These are phyloP conservation scores for Fraxinus platypoda DNA, from an alignment of 305 asterid genomes.

Conservation along the genomic window DNA sequence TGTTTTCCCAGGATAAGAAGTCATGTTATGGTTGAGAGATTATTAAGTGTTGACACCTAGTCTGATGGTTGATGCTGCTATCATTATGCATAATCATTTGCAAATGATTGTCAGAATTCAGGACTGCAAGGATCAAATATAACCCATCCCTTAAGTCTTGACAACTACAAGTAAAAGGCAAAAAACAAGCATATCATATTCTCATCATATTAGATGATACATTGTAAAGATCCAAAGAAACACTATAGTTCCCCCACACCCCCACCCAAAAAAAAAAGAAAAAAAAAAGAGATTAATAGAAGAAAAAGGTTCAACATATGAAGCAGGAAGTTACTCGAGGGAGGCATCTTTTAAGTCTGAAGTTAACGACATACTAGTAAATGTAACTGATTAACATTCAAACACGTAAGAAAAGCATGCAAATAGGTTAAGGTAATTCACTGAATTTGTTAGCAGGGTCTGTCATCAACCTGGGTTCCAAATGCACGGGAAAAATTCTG, in stretches of 20 bases:
- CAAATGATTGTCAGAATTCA: not conserved
- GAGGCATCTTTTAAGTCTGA: not conserved
- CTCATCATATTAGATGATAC: not conserved
- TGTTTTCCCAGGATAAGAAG: conserved; percentile 2
- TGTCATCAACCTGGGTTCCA: conserved; percentile 70
- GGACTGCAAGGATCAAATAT: not conserved
- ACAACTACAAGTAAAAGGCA: not conserved
- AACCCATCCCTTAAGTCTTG: not conserved
- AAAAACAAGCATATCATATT: not conserved
- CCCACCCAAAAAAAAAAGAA: no score
- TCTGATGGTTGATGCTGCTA: not conserved
- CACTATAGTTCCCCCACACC: not conserved
- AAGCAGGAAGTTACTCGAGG: conserved; percentile 1
- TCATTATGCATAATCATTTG: conserved; percentile 14
- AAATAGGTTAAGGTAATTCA: not conserved
- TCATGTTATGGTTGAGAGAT: conserved; percentile 14
- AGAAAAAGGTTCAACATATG: not conserved
- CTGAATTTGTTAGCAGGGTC: not conserved
- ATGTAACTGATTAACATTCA: not conserved
- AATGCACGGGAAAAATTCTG: conserved; percentile 97
- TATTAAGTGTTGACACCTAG: conserved; percentile 1
- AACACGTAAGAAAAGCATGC: not conserved
- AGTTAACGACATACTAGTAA: not conserved
- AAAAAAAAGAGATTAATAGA: conserved; percentile 3
- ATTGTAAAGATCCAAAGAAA: not conserved